Base-by-base conservation (phyloP, 495 filamentous ascomycete genomes). In the Astrothelium macrocarpum region DNA sequence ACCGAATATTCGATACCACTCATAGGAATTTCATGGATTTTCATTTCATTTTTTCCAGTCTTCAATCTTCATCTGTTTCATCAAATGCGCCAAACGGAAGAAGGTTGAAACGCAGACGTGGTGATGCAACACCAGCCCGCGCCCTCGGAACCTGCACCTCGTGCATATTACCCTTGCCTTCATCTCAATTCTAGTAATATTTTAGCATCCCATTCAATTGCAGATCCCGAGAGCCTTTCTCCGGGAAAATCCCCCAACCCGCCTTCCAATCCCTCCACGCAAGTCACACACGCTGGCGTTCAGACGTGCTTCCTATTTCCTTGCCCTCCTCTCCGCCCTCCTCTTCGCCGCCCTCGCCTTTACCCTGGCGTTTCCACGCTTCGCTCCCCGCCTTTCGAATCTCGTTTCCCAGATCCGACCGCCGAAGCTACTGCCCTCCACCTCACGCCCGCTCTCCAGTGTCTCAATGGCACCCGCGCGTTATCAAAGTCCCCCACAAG, bases 341-440 rank as follows among this genome's bases (percentile, higher is more conserved):
- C 78, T 89, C 70, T 82, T 91, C 76, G 67, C 84, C 67, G 73
- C 76, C 67, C 73, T 86, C 59, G 68, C 77, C 71, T 72, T 86
- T 85, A 90, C 87, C 76, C 87, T 96, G 90, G 90, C 91, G 76
- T 81, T 85, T 71, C 76, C 83, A 71, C 82, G 85, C 65, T 73
- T 88, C 68, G 74, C 83, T 68, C 78, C 83, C 34, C 84, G 88
- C 53, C 78, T 93, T 64, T 79, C 84, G 65, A 74, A 80, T 49
- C 77, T 91, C 71, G 77, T 91, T 64, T 80, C 80, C 64, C 75
- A 76, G 53, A 62, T 81, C 59, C 69, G 68, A 67, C 74, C 76
- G 20, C 59, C 68, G 16, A 66, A 66, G 34, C 26, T 62, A 18
- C 63, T 9, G 16, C 68, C 58, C 64, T 66, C 49, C 39, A 60